Base-by-base conservation (phyloP, 345 rosid species). In the Arabidopsis suecica region DNA sequence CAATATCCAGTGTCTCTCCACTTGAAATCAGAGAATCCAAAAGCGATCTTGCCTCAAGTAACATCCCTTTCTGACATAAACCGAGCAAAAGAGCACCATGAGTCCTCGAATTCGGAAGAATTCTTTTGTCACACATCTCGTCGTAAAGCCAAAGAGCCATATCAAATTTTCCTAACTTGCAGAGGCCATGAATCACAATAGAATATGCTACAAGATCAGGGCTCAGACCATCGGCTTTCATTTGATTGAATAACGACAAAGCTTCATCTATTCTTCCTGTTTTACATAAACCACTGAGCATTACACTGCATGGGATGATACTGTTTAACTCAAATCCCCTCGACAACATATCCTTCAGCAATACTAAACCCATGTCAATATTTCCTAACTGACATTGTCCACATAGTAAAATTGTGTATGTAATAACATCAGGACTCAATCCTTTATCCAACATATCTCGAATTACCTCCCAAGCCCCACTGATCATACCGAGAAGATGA, bases 261-360 rank as follows among this genome's bases (percentile, higher is more conserved):
- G 92, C 96, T 79, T 84, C 87, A 9, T 73, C 70, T 41, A 83
- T 74, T 45, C 78, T 72, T 66, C 84, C 91, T 51, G 79, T 71
- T 86, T 86, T 88, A 79, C 96, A 88, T 78, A 90, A 77, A 80
- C 90, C 83, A 77, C 89, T 75, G 56, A 89, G 86, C 76, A 91
- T 73, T 41, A 79, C 84, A 74, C 88, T 81, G 67, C 78, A 85
- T 12, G 83, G 81, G 77, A 88, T 67, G 79, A 88, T 50, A 75
- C 68, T 80, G 37, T 28, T 14, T 69, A 86, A 50, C 73, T 79
- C 85, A 45, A 88, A 61, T 60, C 89, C 91, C 56, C 14, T 73
- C 33, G 90, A 87, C 61, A 84, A 80, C 86, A 92, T 83, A 84
- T 84, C 85, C 60, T 82, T 68, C 61, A 71, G 72, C 83, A 89